Evolutionary conservation across 306 rosid species (phyloP), one percentile per base, ranked within the genome.

Genomic region (Ochetophila trinervis): DNA sequence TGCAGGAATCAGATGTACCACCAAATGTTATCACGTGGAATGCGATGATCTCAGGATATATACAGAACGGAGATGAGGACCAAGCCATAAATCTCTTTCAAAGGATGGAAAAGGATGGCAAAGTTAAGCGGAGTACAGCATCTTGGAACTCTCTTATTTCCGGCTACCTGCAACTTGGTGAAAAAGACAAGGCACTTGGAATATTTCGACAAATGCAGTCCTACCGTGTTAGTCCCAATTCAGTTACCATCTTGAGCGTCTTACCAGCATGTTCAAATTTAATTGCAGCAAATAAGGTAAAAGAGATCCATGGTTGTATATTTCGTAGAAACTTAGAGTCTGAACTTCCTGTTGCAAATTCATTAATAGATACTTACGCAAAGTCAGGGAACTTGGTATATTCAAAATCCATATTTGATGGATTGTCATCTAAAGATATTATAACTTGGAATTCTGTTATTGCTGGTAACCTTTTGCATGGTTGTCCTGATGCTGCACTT

Each of bases 81-180:
- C 83, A 65, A 77, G 98, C 98, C 1, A 52, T 84, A 83, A 85
- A 84, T 82, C 86, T 89, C 63, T 93, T 93, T 61, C 87, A 74
- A 54, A 83, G 80, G 44, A 84, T 93, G 78, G 98, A 89, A 80
- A 78, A 78, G 47, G 88, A 89, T 60, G 90, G 96, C 71, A 86
- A 84, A 69, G 53, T 86, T 67, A 84, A 84, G 75, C 91, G 81
- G 44, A 83, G 83, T 63, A 77, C 84, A 5, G 97, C 98, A 30
- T 84, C 98, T 1, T 89, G 98, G 98, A 93, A 93, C 63, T 79
- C 98, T 60, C 80, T 93, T 23, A 79, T 93, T 53, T 77, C 98
- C 24, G 96, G 99, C 58, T 93, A 79, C 69, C 74, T 82, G 55
- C 96, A 79, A 67, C 84, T 68, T 64, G 89, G 94, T 63, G 82